Base-by-base conservation (phyloP, 2,329 filamentous ascomycete species). In the Didymella exigua region DNA sequence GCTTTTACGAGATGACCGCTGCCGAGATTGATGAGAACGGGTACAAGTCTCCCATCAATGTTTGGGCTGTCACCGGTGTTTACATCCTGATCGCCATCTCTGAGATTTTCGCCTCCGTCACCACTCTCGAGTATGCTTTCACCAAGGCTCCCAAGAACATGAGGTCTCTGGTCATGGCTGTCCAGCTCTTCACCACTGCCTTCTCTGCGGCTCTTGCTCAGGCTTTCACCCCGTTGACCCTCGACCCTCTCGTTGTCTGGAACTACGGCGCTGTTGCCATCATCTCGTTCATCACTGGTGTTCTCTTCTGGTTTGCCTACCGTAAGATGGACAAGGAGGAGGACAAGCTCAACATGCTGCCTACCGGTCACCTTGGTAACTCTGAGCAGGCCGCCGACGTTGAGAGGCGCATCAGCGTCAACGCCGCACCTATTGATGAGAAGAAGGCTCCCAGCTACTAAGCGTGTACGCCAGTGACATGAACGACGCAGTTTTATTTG, bases 91-190 rank as follows among this genome's bases (percentile, higher is more conserved):
- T 86, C 24, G 84, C 81, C 18, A 72, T 84, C 13, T 79, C 83
- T 0, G 84, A 88, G 69, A 86, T 87, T 53, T 84, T 87, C 65
- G 84, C 84, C 41, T 87, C 84, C 10, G 85, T 90, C 57, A 89
- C 87, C 1, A 84, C 85, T 57, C 81, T 89, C 10, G 88, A 91
- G 70, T 90, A 90, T 62, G 88, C 87, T 16, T 90, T 86, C 75
- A 89, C 86, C 66, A 89, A 90, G 74, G 88, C 88, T 0, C 88
- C 88, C 2, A 82, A 82, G 36, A 84, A 80, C 69, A 89, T 90
- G 86, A 67, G 72, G 26, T 74, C 70, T 27, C 60, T 76, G 21
- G 74, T 76, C n/a, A 66, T 70, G 49, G 65, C 71, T 31, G 67
- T 76, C 34, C 61, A 65, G 38, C 68, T 73, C 27, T 76, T 76